Evolutionary conservation across 768 basidiomycete species (phyloP).

Genomic region (Russula dissimulans): DNA sequence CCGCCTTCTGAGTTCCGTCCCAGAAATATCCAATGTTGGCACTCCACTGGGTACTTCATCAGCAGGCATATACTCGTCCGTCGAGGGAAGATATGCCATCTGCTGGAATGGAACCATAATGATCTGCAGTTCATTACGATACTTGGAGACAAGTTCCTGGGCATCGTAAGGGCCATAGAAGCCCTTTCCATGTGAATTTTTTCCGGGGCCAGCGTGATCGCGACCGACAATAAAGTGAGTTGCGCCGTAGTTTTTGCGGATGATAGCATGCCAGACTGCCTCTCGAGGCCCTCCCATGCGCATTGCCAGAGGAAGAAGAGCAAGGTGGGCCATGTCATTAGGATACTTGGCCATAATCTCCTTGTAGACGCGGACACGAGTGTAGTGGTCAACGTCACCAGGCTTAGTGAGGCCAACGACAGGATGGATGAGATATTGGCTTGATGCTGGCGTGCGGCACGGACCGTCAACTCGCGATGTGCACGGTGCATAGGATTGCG

Average conservation of each 20-base stretch:
- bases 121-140: constrained; percentile 85
- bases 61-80: constrained; percentile 90
- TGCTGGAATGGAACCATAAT: constrained; percentile 97
- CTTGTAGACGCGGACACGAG: constrained; percentile 94
- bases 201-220: constrained; percentile 94
- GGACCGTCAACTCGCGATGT: constrained; percentile 94
- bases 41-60: constrained; percentile 91
- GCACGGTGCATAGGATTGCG: constrained; percentile 99
- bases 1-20: constrained; percentile 89
- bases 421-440: constrained; percentile 98
- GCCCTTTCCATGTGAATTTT: constrained; percentile 90
- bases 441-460: constrained; percentile 88
- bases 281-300: constrained; percentile 98
- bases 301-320: constrained; percentile 95
- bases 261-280: constrained; percentile 98
- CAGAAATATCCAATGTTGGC: constrained; percentile 94
- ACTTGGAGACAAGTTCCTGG: constrained; percentile 86
- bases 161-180: constrained; percentile 98
- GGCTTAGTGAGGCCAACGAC: constrained; percentile 98
- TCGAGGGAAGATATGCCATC: constrained; percentile 93
- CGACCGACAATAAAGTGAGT: constrained; percentile 96
- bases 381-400: constrained; percentile 86
- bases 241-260: constrained; percentile 97
- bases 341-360: constrained; percentile 98
- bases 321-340: constrained; percentile 96